phyloP scores from a whole-genome alignment of 2,329 filamentous ascomycete species.

The Calonectria hawksworthii region DNA sequence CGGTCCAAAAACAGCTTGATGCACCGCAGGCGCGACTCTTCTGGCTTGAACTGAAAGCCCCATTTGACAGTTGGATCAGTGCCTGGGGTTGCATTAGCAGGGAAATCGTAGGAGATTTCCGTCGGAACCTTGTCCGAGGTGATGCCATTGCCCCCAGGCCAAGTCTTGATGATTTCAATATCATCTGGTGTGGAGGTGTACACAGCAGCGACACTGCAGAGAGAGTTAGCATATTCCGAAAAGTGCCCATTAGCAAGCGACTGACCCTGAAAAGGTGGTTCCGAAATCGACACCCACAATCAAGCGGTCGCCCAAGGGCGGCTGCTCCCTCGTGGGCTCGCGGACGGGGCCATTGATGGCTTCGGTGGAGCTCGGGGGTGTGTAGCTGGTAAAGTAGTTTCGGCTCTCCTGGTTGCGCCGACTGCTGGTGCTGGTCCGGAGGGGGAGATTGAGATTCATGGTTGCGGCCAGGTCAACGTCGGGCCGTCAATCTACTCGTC shows the following conservation, averaged over 20 bases:
- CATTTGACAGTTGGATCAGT: slow-evolving; percentile 73
- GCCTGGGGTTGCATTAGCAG: slow-evolving; percentile 47
- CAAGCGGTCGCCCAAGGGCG: slow-evolving; percentile 71
- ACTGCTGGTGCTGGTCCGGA: slow-evolving; percentile 61
- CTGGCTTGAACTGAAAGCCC: slow-evolving; percentile 87
- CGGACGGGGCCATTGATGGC: slow-evolving; percentile 74
- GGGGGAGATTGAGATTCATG: slow-evolving; percentile 67
- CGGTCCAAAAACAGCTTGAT: slow-evolving; percentile 89
- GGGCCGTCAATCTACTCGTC: not conserved
- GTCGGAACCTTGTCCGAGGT: slow-evolving; percentile 91
- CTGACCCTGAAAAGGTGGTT: slow-evolving; percentile 85
- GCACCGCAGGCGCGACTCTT: slow-evolving; percentile 81
- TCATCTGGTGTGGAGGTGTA: slow-evolving; percentile 84
- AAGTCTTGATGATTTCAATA: slow-evolving; percentile 86
- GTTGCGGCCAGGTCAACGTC: slow-evolving; percentile 35
- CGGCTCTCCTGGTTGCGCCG: slow-evolving; percentile 68
- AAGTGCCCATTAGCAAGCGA: slow-evolving; percentile 29
- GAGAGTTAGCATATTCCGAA: slow-evolving; percentile 17
- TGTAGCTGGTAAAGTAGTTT: slow-evolving; percentile 69
- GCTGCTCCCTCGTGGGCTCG: slow-evolving; percentile 66
- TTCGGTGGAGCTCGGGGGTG: slow-evolving; percentile 69
- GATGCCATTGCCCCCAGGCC: slow-evolving; percentile 87
- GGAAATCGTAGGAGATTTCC: slow-evolving; percentile 76
- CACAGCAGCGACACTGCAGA: slow-evolving; percentile 72
- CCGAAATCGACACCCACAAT: slow-evolving; percentile 88